Evolutionary conservation across 169 alveolate genomes (phyloP).

Genomic region (Plasmodium malariae): DNA sequence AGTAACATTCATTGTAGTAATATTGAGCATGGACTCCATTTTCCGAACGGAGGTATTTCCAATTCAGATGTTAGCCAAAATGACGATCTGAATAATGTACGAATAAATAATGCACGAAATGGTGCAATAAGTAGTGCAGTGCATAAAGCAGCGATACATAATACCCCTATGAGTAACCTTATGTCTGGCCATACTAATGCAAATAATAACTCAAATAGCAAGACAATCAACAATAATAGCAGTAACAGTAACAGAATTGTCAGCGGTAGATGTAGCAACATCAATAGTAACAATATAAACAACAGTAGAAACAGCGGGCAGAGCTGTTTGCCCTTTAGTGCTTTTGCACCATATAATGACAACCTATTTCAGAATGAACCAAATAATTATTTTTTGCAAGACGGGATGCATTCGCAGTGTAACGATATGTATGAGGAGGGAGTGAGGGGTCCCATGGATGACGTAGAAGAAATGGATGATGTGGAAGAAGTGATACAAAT

Average conservation of each 20-base stretch:
- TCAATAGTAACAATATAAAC: neutral
- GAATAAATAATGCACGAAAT: constrained; percentile 5
- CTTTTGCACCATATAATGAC: neutral
- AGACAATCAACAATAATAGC: neutral
- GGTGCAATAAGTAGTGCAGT: neutral
- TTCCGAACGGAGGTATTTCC: too few relatives aligned
- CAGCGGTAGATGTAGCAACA: neutral
- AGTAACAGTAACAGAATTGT: neutral
- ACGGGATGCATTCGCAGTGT: constrained; percentile 37
- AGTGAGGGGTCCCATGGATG: neutral
- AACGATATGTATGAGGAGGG: constrained; percentile 23
- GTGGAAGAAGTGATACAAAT: neutral
- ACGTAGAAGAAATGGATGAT: neutral
- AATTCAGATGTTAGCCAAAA: constrained; percentile 2
- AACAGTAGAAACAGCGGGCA: neutral
- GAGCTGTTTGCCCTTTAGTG: neutral
- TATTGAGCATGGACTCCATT: too few relatives aligned
- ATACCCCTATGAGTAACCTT: neutral
- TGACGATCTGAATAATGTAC: neutral
- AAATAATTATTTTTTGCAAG: constrained; percentile 33
- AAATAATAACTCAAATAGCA: neutral
- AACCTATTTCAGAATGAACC: constrained; percentile 15
- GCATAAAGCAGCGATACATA: neutral
- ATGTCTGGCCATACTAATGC: neutral
- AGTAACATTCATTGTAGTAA: too few relatives aligned